These are phyloP conservation scores for Carex sylvatica DNA, from an alignment of 202 grass and related monocot species.

Conservation along the genomic window DNA sequence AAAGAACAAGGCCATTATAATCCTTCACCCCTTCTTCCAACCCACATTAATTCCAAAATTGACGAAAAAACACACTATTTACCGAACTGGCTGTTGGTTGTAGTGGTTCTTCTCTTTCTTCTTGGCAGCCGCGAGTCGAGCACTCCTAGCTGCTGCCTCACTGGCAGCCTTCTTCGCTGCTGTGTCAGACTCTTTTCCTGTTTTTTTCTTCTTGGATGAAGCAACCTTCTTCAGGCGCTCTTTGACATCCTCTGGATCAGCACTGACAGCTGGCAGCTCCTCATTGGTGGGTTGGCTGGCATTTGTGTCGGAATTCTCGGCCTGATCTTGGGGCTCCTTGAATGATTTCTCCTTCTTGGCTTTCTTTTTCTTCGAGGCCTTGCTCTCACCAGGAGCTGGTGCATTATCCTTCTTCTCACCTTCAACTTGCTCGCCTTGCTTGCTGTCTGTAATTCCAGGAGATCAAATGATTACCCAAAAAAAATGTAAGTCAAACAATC, in stretches of 20 bases:
- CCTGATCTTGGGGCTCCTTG: constrained; percentile 63
- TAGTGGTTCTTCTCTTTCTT: constrained; percentile 99
- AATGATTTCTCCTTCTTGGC: constrained; percentile 75
- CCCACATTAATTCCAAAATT: constrained; percentile 24
- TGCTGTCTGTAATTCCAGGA: constrained; percentile 51
- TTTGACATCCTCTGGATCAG: constrained; percentile 65
- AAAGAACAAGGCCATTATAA: constrained; percentile 21
- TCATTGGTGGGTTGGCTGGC: constrained; percentile 43
- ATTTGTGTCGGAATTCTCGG: constrained; percentile 30
- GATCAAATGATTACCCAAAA: neutral
- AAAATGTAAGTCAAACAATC: neutral
- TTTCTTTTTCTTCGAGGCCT: constrained; percentile 91
- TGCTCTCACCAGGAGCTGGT: constrained; percentile 57
- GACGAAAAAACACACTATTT: constrained; percentile 23
- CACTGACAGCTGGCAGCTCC: constrained; percentile 38
- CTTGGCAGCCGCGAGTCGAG: constrained; percentile 78
- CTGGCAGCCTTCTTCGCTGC: constrained; percentile 70
- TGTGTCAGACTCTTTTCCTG: constrained; percentile 64
- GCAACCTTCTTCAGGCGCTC: constrained; percentile 91
- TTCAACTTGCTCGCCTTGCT: constrained; percentile 46
- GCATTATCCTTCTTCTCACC: constrained; percentile 52
- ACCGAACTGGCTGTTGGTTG: constrained; percentile 95
- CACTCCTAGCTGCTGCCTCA: constrained; percentile 81
- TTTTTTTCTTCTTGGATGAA: constrained; percentile 89
- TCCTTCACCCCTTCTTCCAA: neutral